A percentile compares a stretch with the other conserved stretches of the same genome.
phyloP scores from a whole-genome alignment of 225 moss, liverwort and hornwort species.

The Physcomitrellopsis africana region DNA sequence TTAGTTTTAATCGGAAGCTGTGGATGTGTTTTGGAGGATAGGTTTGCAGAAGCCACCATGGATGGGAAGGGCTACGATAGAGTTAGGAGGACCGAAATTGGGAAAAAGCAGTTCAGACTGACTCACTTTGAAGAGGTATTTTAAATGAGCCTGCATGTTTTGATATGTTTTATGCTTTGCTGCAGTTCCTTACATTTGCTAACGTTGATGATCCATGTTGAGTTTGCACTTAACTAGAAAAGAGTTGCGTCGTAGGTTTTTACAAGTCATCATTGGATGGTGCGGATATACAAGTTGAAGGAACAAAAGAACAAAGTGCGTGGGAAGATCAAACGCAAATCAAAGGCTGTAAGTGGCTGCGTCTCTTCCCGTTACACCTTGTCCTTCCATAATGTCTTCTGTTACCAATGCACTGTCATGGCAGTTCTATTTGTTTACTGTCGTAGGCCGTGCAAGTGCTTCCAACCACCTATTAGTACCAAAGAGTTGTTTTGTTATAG shows the following conservation, averaged over 20 bases:
- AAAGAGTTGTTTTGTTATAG: neutral
- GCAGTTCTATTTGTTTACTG: neutral
- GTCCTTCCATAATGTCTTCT: constrained; percentile 5
- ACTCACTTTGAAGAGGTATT: constrained; percentile 98
- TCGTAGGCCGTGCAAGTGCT: neutral
- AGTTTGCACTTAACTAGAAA: constrained; percentile 19
- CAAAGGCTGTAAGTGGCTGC: constrained; percentile 57
- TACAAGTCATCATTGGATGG: constrained; percentile 99
- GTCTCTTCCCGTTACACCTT: neutral
- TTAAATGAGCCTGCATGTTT: neutral
- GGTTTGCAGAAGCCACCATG: constrained; percentile 94
- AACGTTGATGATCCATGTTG: neutral
- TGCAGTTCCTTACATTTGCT: neutral
- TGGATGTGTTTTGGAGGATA: constrained; percentile 36
- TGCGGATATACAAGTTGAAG: constrained; percentile 95
- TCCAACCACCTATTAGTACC: neutral
- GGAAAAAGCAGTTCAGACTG: constrained; percentile 83
- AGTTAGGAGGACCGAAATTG: constrained; percentile 94
- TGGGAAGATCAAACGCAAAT: constrained; percentile 83
- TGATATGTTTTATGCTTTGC: neutral
- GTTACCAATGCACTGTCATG: neutral
- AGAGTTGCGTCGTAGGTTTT: constrained; percentile 65
- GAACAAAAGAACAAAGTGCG: constrained; percentile 81
- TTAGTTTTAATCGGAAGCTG: constrained; percentile 16
- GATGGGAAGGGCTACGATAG: constrained; percentile 96